Percentiles rank a stretch among this genome's conserved stretches.
phyloP scores from a whole-genome alignment of 441 rosid genomes.

The Erodium moschatum region DNA sequence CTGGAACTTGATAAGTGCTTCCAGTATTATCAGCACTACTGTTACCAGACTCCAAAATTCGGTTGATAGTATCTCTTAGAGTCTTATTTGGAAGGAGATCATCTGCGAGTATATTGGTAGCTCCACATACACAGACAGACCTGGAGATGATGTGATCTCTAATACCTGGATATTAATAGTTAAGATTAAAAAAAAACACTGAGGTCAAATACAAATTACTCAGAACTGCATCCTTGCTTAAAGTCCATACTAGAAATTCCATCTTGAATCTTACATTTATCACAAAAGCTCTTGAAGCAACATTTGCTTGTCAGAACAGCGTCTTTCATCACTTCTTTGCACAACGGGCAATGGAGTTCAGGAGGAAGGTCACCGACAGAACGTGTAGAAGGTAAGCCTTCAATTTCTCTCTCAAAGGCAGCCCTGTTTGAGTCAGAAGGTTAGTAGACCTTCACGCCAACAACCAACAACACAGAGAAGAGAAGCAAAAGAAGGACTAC shows the following conservation, averaged over 20 bases:
- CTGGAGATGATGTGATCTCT: slow-evolving; percentile 76
- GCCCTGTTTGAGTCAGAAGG: slow-evolving; percentile 42
- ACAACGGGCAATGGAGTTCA: slow-evolving; percentile 85
- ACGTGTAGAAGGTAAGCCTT: slow-evolving; percentile 86
- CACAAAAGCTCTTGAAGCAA: slow-evolving; percentile 81
- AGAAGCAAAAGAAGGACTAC: not conserved
- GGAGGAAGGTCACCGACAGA: slow-evolving; percentile 92
- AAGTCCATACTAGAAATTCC: not conserved
- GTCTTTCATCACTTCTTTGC: slow-evolving; percentile 99
- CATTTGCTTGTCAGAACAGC: slow-evolving; percentile 97
- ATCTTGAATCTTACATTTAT: slow-evolving; percentile 47
- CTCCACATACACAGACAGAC: slow-evolving; percentile 85
- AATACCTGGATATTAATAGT: slow-evolving; percentile 48
- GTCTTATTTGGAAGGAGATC: slow-evolving; percentile 97
- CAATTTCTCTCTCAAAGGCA: slow-evolving; percentile 93
- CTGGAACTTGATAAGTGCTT: slow-evolving; percentile 78
- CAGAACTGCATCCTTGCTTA: not conserved
- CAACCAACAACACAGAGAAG: not conserved
- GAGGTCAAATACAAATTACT: too few species aligned
- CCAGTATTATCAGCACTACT: slow-evolving; percentile 86
- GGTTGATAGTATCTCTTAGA: slow-evolving; percentile 86
- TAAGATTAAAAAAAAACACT: too few species aligned
- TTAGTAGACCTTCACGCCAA: slow-evolving; percentile 10
- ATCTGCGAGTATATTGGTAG: slow-evolving; percentile 72
- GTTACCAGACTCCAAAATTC: slow-evolving; percentile 88